Base-by-base conservation (phyloP, 2,329 filamentous ascomycete species). In the Allantophomopsis cytisporea region DNA sequence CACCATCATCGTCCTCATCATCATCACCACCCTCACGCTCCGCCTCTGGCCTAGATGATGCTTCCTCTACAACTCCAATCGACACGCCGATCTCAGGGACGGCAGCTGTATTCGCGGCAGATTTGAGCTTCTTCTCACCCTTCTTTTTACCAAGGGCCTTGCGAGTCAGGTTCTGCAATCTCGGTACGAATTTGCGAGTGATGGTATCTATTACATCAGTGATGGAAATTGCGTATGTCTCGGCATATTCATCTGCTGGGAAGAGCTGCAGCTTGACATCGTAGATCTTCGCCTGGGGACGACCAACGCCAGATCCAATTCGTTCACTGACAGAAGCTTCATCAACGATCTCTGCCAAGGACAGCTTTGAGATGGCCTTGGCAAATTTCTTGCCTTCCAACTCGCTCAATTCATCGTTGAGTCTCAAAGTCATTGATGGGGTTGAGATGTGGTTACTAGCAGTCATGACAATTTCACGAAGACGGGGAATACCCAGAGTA, bases 381-480 rank as follows among this genome's bases (percentile, higher is more conserved):
- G 88, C 82, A 54, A 98, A 96, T 36, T 70, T 73, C 51, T 87
- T 77, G 7, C 76, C 77, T 39, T 88, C 73, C 4, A 76, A 70
- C 28, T 70, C 64, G 1, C 76, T 69, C 30, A 94, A 62, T 50
- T 87, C 82, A 16, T 78, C 67, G 50, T 83, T 83, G 21, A 93
- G 69, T 35, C 83, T 71, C 14, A 96, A 67, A 1, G 84, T 91
- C 86, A 94, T 94, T 5, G 78, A 76, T 2, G 91, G 91, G 0
- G 91, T 98, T 31, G 86, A 83, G 45, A 96, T 95, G 35, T 81
- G 74, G 38, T 79, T 74, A 55, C 84, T 91, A 18, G 91, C 91
- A 37, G 91, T 96, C 91, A 98, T 98, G 48, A 98, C 74, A 52
- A 98, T 95, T 71, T 98, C 91, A 64, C 91, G 75, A 15, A 98